Base-by-base conservation (phyloP, 768 basidiomycete genomes). In the Baorangia bicolor region DNA sequence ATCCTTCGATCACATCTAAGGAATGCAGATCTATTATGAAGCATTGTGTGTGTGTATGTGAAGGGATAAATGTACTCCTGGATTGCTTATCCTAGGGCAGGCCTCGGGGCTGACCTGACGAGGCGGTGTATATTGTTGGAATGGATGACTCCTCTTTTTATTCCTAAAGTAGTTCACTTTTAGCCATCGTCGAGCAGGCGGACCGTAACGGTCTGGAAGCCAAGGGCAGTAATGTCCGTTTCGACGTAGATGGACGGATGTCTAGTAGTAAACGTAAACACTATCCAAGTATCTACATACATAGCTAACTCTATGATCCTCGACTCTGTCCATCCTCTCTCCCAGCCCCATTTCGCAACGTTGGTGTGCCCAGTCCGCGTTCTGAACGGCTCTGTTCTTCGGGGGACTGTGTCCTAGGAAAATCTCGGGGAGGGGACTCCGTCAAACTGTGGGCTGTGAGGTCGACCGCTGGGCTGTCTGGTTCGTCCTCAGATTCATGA, bases 1-100 rank as follows among this genome's bases (percentile, higher is more conserved):
- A 90, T 91, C 52, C 73, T 91, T 41, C 80, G 87, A 33, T 79
- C 83, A 62, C 86, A 90, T 74, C 76, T 90, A 42, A 82, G 81
- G 42, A 78, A 81, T 44, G 87, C 87, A 41, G 85, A 87, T 73
- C 76, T 90, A 53, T 83, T 89, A 76, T 89, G 62, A 76, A 61
- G 31, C 41, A 25, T 11, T 48, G 30, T 51, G 16, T 43, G 37
- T 50, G 37, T 54, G 39, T 53, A 30, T 50, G 45, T 50, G 41
- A 44, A 50, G 34, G 40, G 31, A 51, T 42, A 13, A 16, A 41
- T 58, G 46, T 53, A 54, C n/a, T 7, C 13, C 5, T 21, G 30
- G 27, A 25, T 41, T 42, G 3, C 13, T 21, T 14, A 37, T 39
- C 6, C 33, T n/a, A 48, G 40, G 45, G 25, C 14, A 33, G 27